Percentiles rank a stretch among this genome's conserved stretches.
Evolutionary conservation across 306 rosid genomes (phyloP).

Genomic region (Vachellia collinsii): DNA sequence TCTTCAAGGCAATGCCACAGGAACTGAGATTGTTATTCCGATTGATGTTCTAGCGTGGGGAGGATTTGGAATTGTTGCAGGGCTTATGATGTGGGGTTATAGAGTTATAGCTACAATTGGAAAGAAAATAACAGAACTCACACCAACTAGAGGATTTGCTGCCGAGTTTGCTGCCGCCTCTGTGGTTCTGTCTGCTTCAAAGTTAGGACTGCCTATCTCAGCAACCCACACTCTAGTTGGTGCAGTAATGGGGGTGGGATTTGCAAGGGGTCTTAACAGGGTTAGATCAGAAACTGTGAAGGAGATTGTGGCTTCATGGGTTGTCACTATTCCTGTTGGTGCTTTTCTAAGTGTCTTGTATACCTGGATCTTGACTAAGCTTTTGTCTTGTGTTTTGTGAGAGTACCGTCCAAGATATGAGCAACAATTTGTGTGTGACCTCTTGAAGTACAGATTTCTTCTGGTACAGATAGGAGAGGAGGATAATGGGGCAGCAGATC

Average conservation of each 20-base stretch:
- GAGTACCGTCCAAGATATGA: constrained; percentile 35
- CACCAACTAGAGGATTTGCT: constrained; percentile 98
- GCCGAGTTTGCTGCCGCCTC: constrained; percentile 99
- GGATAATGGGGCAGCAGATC: constrained; percentile 28
- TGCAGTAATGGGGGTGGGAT: constrained; percentile 99
- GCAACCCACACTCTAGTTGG: constrained; percentile 96
- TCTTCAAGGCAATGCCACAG: constrained; percentile 68
- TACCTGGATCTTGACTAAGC: constrained; percentile 89
- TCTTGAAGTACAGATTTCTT: constrained; percentile 30
- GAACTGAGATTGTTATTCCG: constrained; percentile 78
- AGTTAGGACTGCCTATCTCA: constrained; percentile 83
- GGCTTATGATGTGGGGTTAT: constrained; percentile 94
- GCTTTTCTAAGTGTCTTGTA: constrained; percentile 70
- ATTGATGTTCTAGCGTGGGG: constrained; percentile 99
- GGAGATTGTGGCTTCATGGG: constrained; percentile 94
- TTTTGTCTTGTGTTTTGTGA: constrained; percentile 72
- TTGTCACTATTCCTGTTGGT: constrained; percentile 90
- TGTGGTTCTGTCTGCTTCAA: constrained; percentile 87
- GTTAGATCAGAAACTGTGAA: constrained; percentile 93
- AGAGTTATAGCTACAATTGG: constrained; percentile 96
- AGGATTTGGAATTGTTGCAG: constrained; percentile 97
- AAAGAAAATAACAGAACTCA: constrained; percentile 91
- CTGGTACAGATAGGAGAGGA: constrained; percentile 33
- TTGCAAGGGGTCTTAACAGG: constrained; percentile 90
- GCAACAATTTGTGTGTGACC: constrained; percentile 35